Evolutionary conservation across 805 yeast genomes (phyloP).

Genomic region (Nematodospora valgi): DNA sequence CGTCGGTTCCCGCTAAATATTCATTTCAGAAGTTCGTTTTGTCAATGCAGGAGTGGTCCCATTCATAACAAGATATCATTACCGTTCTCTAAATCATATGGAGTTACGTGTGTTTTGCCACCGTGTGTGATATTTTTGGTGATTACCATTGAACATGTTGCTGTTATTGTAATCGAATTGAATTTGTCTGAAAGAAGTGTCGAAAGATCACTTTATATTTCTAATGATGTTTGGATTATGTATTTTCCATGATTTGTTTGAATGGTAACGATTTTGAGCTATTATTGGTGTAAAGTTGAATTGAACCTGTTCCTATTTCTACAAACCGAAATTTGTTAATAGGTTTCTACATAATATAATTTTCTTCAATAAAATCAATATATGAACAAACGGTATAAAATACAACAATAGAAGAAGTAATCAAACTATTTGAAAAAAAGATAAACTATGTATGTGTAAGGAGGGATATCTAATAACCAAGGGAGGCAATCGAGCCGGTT

Average conservation of each 20-base stretch:
- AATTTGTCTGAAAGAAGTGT: background rate
- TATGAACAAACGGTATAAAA: background rate
- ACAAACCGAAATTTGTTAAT: too few relatives aligned
- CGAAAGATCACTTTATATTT: constrained; percentile 28
- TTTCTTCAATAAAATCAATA: constrained; percentile 3
- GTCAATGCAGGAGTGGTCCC: constrained; percentile 45
- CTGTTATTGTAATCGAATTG: constrained; percentile 34
- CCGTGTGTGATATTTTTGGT: constrained; percentile 16
- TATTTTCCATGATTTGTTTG: constrained; percentile 11
- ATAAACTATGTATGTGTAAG: background rate
- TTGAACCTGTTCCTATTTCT: constrained; percentile 52
- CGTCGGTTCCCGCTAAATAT: constrained; percentile 19
- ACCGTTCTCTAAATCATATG: constrained; percentile 24
- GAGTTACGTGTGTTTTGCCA: constrained; percentile 23
- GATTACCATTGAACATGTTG: constrained; percentile 61
- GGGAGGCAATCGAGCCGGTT: constrained; percentile 46
- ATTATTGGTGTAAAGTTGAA: constrained; percentile 33
- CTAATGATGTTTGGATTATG: constrained; percentile 40
- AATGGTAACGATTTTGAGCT: constrained; percentile 18
- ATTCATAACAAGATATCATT: constrained; percentile 56
- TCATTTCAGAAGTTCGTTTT: constrained; percentile 28
- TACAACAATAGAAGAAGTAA: background rate
- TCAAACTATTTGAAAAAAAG: constrained; percentile 1
- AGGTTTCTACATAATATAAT: too few relatives aligned
- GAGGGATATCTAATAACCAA: constrained; percentile 13